Base-by-base conservation (phyloP, 148 eudicot species). In the Rhododendron molle region DNA sequence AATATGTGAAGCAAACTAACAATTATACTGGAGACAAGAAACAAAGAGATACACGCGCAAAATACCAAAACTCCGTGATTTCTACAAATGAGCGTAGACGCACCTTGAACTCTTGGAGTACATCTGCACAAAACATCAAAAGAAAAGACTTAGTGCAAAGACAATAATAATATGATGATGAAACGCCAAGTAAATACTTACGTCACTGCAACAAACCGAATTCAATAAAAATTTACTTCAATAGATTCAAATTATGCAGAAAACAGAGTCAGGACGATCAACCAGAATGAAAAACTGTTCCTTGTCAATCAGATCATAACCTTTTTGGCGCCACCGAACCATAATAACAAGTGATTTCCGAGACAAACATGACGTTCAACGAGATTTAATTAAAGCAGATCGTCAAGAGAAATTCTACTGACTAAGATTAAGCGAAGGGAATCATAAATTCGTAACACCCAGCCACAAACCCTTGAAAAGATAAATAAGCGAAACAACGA, bases 21-120 rank as follows among this genome's bases (percentile, higher is more conserved):
- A 67, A 54, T 50, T 43, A 36, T 21, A 80, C 34, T 2, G 5
- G 34, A 54, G 10, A 14, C 36, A 69, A 7, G 47, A 36, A n/a
- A 18, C 36, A 69, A 76, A 34, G 40, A 72, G 9, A 36, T 12
- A 20, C 30, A n/a, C 40, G 23, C 16, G 7, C 71, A 82, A n/a
- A 62, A 76, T 5, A 78, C 71, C 71, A 12, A 38, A 43, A 36
- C 67, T 46, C 14, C 12, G 23, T 80, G 20, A 5, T 30, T 30
- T 12, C 50, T 21, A 47, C 21, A 71, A 54, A 74, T 7, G 16
- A 15, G n/a, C n/a, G 47, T 76, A 73, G 28, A 83, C 90, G 10
- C 40, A 90, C 94, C 91, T 88, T 81, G 98, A 96, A 85, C 96
- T 89, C 44, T 93, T 90, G 16, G 97, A 93, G 90, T 94, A 89